Conservation (phyloP, 164 flowering plant genomes). For the Protea cynaroides region DNA sequence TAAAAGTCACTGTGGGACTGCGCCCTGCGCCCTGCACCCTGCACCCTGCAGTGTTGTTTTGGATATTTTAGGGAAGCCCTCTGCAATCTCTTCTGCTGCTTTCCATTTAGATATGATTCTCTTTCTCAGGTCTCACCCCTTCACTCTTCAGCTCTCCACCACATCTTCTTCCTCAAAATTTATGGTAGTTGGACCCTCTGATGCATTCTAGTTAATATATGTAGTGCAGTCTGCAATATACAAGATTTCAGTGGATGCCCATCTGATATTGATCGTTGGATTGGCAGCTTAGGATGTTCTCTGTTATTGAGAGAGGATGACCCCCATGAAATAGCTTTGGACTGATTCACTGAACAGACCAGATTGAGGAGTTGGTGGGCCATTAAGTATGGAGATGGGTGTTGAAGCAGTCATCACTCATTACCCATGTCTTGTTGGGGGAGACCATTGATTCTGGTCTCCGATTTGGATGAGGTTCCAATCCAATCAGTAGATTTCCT, state of each 20-base stretch:
- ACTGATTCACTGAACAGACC: too few relatives aligned
- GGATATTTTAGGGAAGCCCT: not conserved
- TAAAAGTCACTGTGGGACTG: not conserved
- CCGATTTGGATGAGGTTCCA: constrained; percentile 23
- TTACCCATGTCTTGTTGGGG: constrained; percentile 21
- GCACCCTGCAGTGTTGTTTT: not conserved
- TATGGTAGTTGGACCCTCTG: not conserved
- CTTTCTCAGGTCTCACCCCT: not conserved
- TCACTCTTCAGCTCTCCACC: too few relatives aligned
- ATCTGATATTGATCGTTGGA: too few relatives aligned
- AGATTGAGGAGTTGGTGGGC: too few relatives aligned
- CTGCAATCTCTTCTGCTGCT: not conserved
- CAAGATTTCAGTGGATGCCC: too few relatives aligned
- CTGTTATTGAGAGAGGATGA: too few relatives aligned
- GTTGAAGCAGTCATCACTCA: not conserved
- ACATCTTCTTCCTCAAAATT: not conserved
- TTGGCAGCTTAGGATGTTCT: too few relatives aligned
- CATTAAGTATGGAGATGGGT: not conserved
- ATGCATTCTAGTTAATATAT: too few relatives aligned
- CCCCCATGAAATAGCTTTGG: too few relatives aligned
- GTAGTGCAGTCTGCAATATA: too few relatives aligned
- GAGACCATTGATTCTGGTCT: constrained; percentile 33
- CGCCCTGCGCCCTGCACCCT: too few relatives aligned
- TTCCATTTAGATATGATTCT: constrained; percentile 5
- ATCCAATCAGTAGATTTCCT: too few relatives aligned